phyloP scores from a whole-genome alignment of 2,329 filamentous ascomycete genomes.

The Penicillium griseofulvum region DNA sequence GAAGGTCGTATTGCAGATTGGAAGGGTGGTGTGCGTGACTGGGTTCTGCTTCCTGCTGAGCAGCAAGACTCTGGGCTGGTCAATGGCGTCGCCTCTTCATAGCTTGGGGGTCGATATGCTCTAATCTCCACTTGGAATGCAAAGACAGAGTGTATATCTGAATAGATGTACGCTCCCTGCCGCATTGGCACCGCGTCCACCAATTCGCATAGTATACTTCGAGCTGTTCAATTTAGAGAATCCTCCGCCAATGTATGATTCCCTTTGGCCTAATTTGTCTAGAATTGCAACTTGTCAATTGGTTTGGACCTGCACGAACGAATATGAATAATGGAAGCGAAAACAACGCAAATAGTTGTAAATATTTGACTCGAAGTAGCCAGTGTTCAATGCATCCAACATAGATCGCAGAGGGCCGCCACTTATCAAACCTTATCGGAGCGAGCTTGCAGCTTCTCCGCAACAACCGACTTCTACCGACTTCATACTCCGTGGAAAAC shows the following conservation, averaged over 20 bases:
- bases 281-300: neutral
- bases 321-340: neutral
- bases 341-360: neutral
- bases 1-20: constrained; percentile 89
- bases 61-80: constrained; percentile 23
- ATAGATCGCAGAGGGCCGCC: neutral
- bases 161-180: neutral
- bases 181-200: no score
- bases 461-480: constrained; percentile 21
- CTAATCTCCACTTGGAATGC: neutral
- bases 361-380: neutral
- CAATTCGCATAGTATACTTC: neutral
- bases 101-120: constrained; percentile 5
- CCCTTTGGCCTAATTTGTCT: neutral
- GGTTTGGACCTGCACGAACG: no score
- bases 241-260: neutral
- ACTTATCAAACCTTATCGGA: constrained; percentile 16
- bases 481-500: constrained; percentile 23
- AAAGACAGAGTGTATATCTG: neutral
- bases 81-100: constrained; percentile 29
- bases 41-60: constrained; percentile 46
- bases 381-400: neutral
- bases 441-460: constrained; percentile 24
- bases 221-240: neutral
- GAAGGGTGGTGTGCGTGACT: constrained; percentile 92